Conservation (phyloP, 1,139 yeast species). For the Pichia sp. region DNA sequence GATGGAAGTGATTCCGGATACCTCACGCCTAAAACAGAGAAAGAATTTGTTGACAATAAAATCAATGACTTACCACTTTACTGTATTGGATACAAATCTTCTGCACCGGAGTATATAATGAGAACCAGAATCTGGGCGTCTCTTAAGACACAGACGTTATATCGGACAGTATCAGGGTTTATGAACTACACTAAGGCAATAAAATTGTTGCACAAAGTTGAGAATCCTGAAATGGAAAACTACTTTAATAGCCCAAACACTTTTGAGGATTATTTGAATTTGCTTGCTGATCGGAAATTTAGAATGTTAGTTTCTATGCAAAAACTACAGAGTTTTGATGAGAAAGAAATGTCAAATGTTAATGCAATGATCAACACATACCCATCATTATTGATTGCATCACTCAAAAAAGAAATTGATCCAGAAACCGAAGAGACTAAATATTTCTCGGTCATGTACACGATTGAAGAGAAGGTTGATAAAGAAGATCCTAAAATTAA, state of each 20-base stretch:
- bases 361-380: slow-evolving; percentile 53
- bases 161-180: slow-evolving; percentile 98
- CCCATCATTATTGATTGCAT: slow-evolving; percentile 58
- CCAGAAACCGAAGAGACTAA: slow-evolving; percentile 30
- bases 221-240: slow-evolving; percentile 47
- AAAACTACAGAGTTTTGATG: slow-evolving; percentile 48
- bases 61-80: slow-evolving; percentile 62
- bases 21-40: slow-evolving; percentile 11
- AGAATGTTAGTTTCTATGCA: slow-evolving; percentile 73
- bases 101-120: slow-evolving; percentile 97
- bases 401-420: slow-evolving; percentile 39
- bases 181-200: slow-evolving; percentile 96
- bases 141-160: slow-evolving; percentile 93
- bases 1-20: background rate
- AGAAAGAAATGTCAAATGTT: slow-evolving; percentile 51
- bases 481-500: slow-evolving; percentile 29
- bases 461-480: slow-evolving; percentile 38
- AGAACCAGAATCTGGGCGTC: slow-evolving; percentile 99
- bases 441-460: slow-evolving; percentile 49
- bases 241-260: slow-evolving; percentile 32
- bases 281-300: slow-evolving; percentile 61
- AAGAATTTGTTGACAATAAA: slow-evolving; percentile 35
- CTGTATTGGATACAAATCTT: slow-evolving; percentile 93
- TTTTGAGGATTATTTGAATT: slow-evolving; percentile 28
- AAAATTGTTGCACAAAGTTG: slow-evolving; percentile 59